These are phyloP conservation scores for Huntiella moniliformis DNA, from an alignment of 2,329 filamentous ascomycete genomes.

Conservation along the genomic window DNA sequence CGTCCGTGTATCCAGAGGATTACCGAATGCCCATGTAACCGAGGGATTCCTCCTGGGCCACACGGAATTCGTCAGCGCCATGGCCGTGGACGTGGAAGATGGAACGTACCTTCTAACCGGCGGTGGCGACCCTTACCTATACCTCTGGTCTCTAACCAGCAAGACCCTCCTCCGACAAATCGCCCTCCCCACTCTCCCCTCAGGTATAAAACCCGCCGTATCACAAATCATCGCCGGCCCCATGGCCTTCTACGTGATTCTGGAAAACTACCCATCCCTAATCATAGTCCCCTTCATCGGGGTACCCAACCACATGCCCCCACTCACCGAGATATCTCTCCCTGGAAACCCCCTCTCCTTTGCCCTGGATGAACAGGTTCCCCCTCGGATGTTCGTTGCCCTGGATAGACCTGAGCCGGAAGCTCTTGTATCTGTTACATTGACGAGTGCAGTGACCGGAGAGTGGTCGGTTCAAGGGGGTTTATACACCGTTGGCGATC, in stretches of 20 bases:
- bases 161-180: too few relatives aligned
- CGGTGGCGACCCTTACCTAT: conserved; percentile 63
- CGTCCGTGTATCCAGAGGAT: conserved; percentile 67
- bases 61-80: conserved; percentile 59
- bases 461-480: neutral
- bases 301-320: conserved; percentile 30
- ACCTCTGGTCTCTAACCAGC: conserved; percentile 39
- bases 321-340: conserved; percentile 47
- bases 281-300: conserved; percentile 40
- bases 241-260: conserved; percentile 22
- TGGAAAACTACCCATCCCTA: conserved; percentile 38
- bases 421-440: conserved; percentile 14
- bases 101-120: conserved; percentile 60
- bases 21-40: conserved; percentile 71
- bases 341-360: conserved; percentile 34
- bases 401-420: conserved; percentile 19
- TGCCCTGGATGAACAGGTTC: conserved; percentile 17
- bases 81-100: conserved; percentile 42
- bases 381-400: conserved; percentile 7
- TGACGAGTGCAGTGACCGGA: neutral
- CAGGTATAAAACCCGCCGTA: conserved; percentile 25
- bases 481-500: conserved; percentile 13
- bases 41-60: conserved; percentile 83
- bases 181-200: neutral
- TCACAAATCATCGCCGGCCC: conserved; percentile 16